Percentiles rank a stretch among this genome's conserved stretches.
Evolutionary conservation across 2,329 filamentous ascomycete genomes (phyloP).

Genomic region (Colletotrichum lentis): DNA sequence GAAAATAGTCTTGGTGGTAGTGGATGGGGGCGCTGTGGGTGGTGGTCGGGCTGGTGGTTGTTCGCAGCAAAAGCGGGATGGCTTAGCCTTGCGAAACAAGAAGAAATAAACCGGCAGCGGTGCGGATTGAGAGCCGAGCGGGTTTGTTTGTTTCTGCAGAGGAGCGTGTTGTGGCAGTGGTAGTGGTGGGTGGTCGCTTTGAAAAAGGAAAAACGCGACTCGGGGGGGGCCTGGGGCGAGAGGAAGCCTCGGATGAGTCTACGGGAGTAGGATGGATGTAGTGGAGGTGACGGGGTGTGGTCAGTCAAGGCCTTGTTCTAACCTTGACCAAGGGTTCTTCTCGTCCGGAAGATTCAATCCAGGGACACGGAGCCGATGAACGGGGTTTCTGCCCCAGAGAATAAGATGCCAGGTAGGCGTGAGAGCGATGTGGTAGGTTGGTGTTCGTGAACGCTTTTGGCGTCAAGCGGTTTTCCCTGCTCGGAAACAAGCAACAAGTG

Average conservation of each 20-base stretch:
- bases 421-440: background rate
- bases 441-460: slow-evolving; percentile 41
- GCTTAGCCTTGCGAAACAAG: slow-evolving; percentile 26
- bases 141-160: slow-evolving; percentile 28
- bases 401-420: slow-evolving; percentile 26
- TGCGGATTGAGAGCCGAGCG: slow-evolving; percentile 32
- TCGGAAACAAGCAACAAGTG: slow-evolving; percentile 51
- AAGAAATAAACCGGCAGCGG: slow-evolving; percentile 19
- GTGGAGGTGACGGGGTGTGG: slow-evolving; percentile 17
- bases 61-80: slow-evolving; percentile 12
- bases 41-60: slow-evolving; percentile 24
- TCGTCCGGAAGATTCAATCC: slow-evolving; percentile 8
- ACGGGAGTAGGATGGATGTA: background rate
- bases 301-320: slow-evolving; percentile 10
- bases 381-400: slow-evolving; percentile 35
- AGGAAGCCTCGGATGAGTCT: background rate
- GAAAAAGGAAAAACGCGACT: slow-evolving; percentile 37
- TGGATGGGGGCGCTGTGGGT: slow-evolving; percentile 1
- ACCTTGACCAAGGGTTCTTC: background rate
- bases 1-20: slow-evolving; percentile 10
- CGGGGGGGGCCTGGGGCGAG: slow-evolving; percentile 21
- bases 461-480: slow-evolving; percentile 48
- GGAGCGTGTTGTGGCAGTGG: slow-evolving; percentile 9
- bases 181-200: slow-evolving; percentile 18
- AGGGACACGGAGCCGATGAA: slow-evolving; percentile 24